Base-by-base conservation (phyloP, 441 rosid species). In the Kokia cookei region DNA sequence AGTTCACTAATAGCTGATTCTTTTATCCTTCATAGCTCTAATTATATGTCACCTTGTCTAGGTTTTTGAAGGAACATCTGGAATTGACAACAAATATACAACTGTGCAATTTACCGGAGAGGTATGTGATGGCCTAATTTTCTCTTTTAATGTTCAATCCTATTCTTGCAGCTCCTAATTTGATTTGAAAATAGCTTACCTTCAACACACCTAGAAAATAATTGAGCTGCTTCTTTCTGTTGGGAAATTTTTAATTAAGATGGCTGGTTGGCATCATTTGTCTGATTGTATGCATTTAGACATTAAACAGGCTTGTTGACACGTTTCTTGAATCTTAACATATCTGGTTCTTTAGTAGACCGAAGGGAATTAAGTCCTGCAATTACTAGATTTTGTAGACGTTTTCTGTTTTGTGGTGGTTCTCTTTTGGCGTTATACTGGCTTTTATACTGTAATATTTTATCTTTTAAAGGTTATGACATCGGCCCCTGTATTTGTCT, bases 61-160 rank as follows among this genome's bases (percentile, higher is more conserved):
- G 97, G 98, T 94, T 32, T 94, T 94, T 84, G 97, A 94, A 84
- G 97, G 97, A 78, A 94, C 98, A 65, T 92, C 98, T 73, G 98
- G 97, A 48, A 94, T 94, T 47, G 98, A 94, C 82, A 94, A 91
- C 87, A 94, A 94, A 82, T 92, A 82, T 76, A 94, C 98, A 1
- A 94, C 97, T 1, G 97, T 94, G 68, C 97, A 94, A 80, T 94
- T 94, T 81, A 94, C 98, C 7, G 98, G 97, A 75, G 97, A 94
- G 97, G 98, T 94, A 78, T 73, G 76, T 54, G 29, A 54, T 13
- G 1, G 22, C 57, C 13, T 47, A 6, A 13, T 48, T 48, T 47
- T 17, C 5, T 74, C 60, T 24, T 50, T n/a, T 66, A 24, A 24
- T 7, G 55, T 53, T 71, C 14, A 4, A 43, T 13, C 3, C 10